These are phyloP conservation scores for Moringa oleifera DNA, from an alignment of 345 rosid species.

Conservation along the genomic window DNA sequence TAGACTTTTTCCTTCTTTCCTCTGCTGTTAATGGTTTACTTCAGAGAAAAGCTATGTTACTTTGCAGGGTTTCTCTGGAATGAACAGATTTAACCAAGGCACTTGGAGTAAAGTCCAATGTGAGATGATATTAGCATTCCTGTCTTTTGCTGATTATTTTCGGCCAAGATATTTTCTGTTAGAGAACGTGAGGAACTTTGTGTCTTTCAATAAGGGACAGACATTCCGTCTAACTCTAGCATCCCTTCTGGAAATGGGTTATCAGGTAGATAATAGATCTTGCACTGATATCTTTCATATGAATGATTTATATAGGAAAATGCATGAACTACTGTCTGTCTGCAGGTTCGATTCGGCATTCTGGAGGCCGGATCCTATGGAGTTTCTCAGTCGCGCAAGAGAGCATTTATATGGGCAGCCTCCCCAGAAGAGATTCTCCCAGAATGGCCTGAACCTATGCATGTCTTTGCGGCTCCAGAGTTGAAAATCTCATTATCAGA, in stretches of 20 bases:
- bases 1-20: neutral
- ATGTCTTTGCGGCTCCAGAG: constrained; percentile 64
- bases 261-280: constrained; percentile 32
- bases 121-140: constrained; percentile 45
- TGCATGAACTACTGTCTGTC: constrained; percentile 3
- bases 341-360: constrained; percentile 86
- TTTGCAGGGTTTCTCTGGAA: constrained; percentile 82
- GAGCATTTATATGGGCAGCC: constrained; percentile 94
- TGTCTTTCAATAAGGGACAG: constrained; percentile 76
- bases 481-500: constrained; percentile 48
- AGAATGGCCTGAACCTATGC: constrained; percentile 99
- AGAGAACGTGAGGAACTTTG: constrained; percentile 86
- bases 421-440: constrained; percentile 81
- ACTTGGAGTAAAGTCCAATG: constrained; percentile 84
- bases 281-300: neutral
- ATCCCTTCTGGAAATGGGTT: constrained; percentile 52
- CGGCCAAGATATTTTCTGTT: constrained; percentile 84
- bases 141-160: constrained; percentile 79
- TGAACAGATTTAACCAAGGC: constrained; percentile 76
- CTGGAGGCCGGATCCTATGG: constrained; percentile 94
- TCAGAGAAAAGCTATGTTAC: neutral
- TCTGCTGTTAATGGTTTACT: neutral
- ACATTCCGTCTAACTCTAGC: constrained; percentile 79
- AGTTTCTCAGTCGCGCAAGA: constrained; percentile 81
- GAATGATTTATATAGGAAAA: neutral